phyloP scores from a whole-genome alignment of 73 alveolate species.

The Tetrahymena thermophila region DNA sequence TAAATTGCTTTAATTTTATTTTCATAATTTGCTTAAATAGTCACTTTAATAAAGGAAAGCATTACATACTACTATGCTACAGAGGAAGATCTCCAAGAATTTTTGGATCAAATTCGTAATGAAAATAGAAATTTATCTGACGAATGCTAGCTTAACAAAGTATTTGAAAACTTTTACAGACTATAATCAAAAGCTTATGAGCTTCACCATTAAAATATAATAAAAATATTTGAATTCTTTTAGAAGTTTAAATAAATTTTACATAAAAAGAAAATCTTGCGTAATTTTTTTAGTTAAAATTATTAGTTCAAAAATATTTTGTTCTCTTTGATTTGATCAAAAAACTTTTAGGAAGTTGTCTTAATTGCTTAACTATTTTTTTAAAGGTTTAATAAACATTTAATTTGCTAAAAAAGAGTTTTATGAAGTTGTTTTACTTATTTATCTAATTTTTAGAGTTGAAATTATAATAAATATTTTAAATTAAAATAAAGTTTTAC shows the following conservation, averaged over 20 bases:
- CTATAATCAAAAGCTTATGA: background rate
- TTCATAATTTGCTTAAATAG: background rate
- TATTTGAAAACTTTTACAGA: background rate
- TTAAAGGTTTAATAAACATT: no score
- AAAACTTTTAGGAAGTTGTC: no score
- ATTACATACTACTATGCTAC: background rate
- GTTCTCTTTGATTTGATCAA: no score
- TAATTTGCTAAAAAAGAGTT: no score
- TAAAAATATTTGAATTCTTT: background rate
- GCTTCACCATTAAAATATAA: background rate
- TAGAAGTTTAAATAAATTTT: background rate
- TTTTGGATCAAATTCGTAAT: background rate
- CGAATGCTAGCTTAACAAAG: background rate
- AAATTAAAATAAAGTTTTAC: background rate
- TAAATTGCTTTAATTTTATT: background rate
- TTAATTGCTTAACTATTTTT: no score
- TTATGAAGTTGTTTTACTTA: no score
- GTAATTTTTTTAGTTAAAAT: background rate
- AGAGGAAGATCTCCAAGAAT: background rate
- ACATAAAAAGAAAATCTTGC: background rate
- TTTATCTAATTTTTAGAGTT: no score
- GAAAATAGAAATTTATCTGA: background rate
- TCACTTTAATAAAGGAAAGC: background rate
- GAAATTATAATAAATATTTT: no score
- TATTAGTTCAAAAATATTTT: no score